Percentiles rank a stretch among this genome's conserved stretches.
Evolutionary conservation across 2,329 filamentous ascomycete species (phyloP).

Genomic region (Lasiodiplodia gonubiensis): DNA sequence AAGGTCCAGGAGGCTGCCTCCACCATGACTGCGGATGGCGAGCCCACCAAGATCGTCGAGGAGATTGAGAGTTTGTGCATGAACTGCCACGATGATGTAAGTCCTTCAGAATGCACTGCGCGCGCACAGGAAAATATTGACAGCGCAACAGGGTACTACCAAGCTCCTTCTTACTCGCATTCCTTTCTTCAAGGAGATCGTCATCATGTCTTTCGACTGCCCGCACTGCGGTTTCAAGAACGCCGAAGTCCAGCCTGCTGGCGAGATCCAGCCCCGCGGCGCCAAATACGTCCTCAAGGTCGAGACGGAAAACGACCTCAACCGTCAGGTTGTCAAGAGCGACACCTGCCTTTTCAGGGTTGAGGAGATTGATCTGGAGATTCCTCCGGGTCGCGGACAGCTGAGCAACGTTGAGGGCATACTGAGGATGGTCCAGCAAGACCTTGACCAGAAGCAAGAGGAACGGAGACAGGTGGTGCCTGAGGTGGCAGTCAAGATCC

Average conservation of each 20-base stretch:
- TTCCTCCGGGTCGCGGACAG: conserved; percentile 87
- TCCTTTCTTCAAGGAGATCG: conserved; percentile 95
- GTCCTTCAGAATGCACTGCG: conserved; percentile 32
- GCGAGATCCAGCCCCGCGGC: conserved; percentile 88
- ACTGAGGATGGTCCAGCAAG: conserved; percentile 76
- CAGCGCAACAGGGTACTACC: conserved; percentile 72
- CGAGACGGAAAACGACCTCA: conserved; percentile 74
- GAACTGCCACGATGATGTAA: conserved; percentile 59
- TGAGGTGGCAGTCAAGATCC: conserved; percentile 79
- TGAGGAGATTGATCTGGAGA: conserved; percentile 90
- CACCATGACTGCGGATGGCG: conserved; percentile 45
- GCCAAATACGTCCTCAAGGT: conserved; percentile 82
- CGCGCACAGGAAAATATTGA: conserved; percentile 19
- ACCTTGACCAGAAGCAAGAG: conserved; percentile 82
- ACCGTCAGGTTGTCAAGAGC: conserved; percentile 88
- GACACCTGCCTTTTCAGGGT: conserved; percentile 86
- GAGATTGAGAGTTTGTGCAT: conserved; percentile 62
- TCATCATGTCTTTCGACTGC: conserved; percentile 96
- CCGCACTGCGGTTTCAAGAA: conserved; percentile 88
- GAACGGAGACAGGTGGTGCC: conserved; percentile 77
- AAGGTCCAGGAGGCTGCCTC: conserved; percentile 52
- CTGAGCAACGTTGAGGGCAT: conserved; percentile 94
- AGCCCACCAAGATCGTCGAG: conserved; percentile 56
- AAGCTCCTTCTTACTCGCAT: conserved; percentile 88
- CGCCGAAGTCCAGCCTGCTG: conserved; percentile 91